These are phyloP conservation scores for Irpex lacteus DNA, from an alignment of 1,284 basidiomycete genomes.

Conservation along the genomic window DNA sequence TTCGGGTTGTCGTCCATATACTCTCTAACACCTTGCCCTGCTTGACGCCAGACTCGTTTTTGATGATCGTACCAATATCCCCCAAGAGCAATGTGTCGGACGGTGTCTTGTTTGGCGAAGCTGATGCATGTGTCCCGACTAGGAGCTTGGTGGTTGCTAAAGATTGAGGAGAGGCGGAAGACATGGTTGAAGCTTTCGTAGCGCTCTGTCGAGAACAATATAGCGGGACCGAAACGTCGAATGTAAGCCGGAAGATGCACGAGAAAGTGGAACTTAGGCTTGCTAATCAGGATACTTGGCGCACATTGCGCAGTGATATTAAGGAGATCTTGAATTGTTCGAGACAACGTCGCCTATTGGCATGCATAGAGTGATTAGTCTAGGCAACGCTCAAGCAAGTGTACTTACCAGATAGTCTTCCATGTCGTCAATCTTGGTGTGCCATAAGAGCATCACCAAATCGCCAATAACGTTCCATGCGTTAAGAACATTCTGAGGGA, in stretches of 20 bases:
- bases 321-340: slow-evolving; percentile 17
- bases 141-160: slow-evolving; percentile 21
- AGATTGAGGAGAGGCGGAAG: slow-evolving; percentile 18
- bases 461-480: slow-evolving; percentile 24
- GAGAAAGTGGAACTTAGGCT: slow-evolving; percentile 20
- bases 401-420: slow-evolving; percentile 22
- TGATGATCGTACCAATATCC: slow-evolving; percentile 14
- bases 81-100: slow-evolving; percentile 16
- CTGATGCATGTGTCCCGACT: slow-evolving; percentile 17
- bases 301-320: slow-evolving; percentile 10
- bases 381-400: background rate
- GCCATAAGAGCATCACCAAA: slow-evolving; percentile 27
- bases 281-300: slow-evolving; percentile 15
- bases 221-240: slow-evolving; percentile 16
- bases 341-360: slow-evolving; percentile 1
- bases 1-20: slow-evolving; percentile 1
- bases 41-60: slow-evolving; percentile 6
- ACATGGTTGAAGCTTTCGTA: slow-evolving; percentile 22
- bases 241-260: slow-evolving; percentile 15
- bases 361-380: background rate
- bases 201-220: slow-evolving; percentile 21
- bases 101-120: slow-evolving; percentile 16
- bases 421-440: slow-evolving; percentile 23
- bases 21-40: background rate
- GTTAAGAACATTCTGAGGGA: slow-evolving; percentile 18